Evolutionary conservation across 2,329 filamentous ascomycete species (phyloP), one percentile per base, ranked within the genome.

Genomic region (Fusarium gaditjirri): DNA sequence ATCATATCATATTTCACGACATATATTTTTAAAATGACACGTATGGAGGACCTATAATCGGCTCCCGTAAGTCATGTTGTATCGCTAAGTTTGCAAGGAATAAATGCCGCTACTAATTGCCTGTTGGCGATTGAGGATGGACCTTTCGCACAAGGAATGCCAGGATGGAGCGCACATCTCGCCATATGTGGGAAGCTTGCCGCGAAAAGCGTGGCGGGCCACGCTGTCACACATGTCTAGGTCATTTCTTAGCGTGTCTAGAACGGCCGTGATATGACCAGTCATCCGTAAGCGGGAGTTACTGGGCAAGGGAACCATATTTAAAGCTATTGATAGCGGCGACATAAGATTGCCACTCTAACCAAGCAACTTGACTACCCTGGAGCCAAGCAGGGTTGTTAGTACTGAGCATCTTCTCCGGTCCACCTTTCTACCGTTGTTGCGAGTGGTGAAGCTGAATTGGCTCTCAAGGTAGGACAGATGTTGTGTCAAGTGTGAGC

Each of bases 401-500:
- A 38, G 33, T 17, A n/a, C 5, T 14, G 16, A 50, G n/a, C 16
- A 25, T 33, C 11, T 25, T 17, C 19, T 14, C 2, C 6, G 2
- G 13, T n/a, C 49, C n/a, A 19, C 23, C 33, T 21, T 52, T 27
- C 7, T 9, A 12, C 23, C 33, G 2, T 4, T 5, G n/a, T 53
- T 50, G 47, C n/a, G n/a, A 17, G 6, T 17, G 23, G 19, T 39
- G 49, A 39, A 27, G 23, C 14, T 8, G 9, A 12, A n/a, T 8
- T n/a, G 4, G 19, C 10, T 3, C 5, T 17, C 10, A 13, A 5
- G 19, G 13, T 21, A 27, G 17, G 1, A 0, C 7, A 7, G 3
- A 16, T 27, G 23, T 2, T 17, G 3, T n/a, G 5, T 17, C 19
- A 29, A 2, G 23, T 27, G 23, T 6, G 17, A 27, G 12, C 10